Evolutionary conservation across 1,139 yeast genomes (phyloP).

Genomic region (Candida neerlandica): DNA sequence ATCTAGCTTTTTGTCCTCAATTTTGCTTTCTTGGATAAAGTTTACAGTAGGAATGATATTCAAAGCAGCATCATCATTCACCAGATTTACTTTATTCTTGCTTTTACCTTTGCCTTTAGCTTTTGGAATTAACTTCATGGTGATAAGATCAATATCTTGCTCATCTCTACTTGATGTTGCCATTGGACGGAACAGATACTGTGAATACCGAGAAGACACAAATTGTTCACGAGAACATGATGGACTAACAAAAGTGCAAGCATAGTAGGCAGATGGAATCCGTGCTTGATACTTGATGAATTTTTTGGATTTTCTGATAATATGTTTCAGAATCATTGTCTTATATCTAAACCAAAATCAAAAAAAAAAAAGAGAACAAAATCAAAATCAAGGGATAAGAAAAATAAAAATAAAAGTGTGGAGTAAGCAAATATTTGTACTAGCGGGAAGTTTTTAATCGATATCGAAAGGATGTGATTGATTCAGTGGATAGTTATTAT

Average conservation of each 20-base stretch:
- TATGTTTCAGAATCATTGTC: constrained; percentile 2
- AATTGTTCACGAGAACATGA: neutral
- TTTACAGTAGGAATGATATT: no score
- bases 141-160: neutral
- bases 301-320: neutral
- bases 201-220: neutral
- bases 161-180: neutral
- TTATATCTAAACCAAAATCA: neutral
- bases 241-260: neutral
- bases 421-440: neutral
- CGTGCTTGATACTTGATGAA: neutral
- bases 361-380: neutral
- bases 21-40: no score
- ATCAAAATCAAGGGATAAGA: constrained; percentile 1
- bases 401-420: neutral
- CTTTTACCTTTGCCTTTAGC: neutral
- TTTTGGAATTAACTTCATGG: neutral
- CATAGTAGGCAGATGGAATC: neutral
- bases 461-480: no score
- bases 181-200: neutral
- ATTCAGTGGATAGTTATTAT: no score
- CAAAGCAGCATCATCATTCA: neutral
- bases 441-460: neutral
- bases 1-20: no score
- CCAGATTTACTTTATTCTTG: neutral